These are phyloP conservation scores for Elasticomyces elasticus DNA, from an alignment of 495 filamentous ascomycete genomes.

Conservation along the genomic window DNA sequence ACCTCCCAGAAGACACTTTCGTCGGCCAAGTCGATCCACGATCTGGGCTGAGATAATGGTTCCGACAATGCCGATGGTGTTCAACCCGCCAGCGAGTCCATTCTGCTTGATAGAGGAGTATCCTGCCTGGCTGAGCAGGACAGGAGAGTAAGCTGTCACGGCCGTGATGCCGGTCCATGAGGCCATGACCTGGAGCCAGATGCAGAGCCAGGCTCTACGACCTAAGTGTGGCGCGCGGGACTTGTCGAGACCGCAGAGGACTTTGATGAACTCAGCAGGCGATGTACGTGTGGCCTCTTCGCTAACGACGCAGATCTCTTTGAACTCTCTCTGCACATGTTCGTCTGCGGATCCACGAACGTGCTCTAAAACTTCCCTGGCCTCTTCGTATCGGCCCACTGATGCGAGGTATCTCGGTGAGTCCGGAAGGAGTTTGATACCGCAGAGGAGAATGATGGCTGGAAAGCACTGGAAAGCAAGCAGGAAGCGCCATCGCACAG, in stretches of 20 bases:
- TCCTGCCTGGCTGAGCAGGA: constrained; percentile 16
- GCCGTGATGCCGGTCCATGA: constrained; percentile 44
- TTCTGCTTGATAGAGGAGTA: constrained; percentile 38
- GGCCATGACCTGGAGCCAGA: constrained; percentile 48
- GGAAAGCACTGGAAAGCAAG: constrained; percentile 48
- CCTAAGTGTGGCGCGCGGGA: constrained; percentile 25
- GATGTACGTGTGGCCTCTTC: constrained; percentile 32
- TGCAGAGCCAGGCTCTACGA: constrained; percentile 40
- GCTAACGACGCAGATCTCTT: constrained; percentile 34
- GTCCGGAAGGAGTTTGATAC: constrained; percentile 43
- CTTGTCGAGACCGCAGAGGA: constrained; percentile 3
- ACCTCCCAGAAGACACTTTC: constrained; percentile 31
- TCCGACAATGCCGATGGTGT: constrained; percentile 45
- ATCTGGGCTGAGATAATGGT: constrained; percentile 48
- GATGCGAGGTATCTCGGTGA: constrained; percentile 39
- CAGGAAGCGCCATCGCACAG: constrained; percentile 46
- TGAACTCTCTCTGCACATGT: constrained; percentile 31
- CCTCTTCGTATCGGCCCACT: constrained; percentile 35
- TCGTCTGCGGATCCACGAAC: constrained; percentile 9
- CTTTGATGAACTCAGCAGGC: constrained; percentile 32
- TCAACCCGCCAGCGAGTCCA: constrained; percentile 44
- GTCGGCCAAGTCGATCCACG: constrained; percentile 41
- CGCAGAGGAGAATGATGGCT: constrained; percentile 39
- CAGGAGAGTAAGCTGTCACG: constrained; percentile 23
- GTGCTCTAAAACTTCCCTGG: constrained; percentile 30